These are phyloP conservation scores for Termitomyces titanicus DNA, from an alignment of 768 basidiomycete genomes.

Conservation along the genomic window DNA sequence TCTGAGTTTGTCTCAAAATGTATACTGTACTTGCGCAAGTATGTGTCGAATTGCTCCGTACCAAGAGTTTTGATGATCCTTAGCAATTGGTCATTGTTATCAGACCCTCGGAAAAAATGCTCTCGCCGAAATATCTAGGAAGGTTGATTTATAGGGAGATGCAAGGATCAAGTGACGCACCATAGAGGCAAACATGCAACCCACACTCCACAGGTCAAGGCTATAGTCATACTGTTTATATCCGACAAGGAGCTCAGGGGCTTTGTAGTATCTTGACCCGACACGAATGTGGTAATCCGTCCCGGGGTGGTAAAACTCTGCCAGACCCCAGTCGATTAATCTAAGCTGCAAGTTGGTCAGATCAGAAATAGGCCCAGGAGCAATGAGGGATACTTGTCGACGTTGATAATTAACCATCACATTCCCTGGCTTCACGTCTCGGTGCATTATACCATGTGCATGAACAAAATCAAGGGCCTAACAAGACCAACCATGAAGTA, in stretches of 20 bases:
- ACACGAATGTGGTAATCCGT: conserved; percentile 73
- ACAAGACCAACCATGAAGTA: background rate
- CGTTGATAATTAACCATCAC: conserved; percentile 71
- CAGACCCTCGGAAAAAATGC: conserved; percentile 72
- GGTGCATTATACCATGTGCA: conserved; percentile 70
- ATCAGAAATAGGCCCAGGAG: background rate
- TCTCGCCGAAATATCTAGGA: conserved; percentile 66
- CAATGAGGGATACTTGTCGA: conserved; percentile 41
- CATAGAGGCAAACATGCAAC: conserved; percentile 75
- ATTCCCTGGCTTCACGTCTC: conserved; percentile 47
- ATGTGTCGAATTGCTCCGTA: conserved; percentile 60
- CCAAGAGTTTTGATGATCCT: conserved; percentile 68
- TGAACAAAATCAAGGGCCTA: conserved; percentile 68
- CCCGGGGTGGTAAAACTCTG: conserved; percentile 71
- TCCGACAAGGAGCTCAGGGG: conserved; percentile 67
- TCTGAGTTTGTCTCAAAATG: conserved; percentile 64
- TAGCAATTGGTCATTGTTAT: conserved; percentile 71
- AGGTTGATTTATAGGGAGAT: background rate
- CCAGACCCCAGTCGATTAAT: conserved; percentile 75
- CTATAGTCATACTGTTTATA: conserved; percentile 72
- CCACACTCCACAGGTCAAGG: conserved; percentile 70
- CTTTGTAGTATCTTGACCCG: conserved; percentile 71
- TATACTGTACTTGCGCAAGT: conserved; percentile 59
- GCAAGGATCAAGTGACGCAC: conserved; percentile 30
- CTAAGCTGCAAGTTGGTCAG: conserved; percentile 33